phyloP scores from a whole-genome alignment of 179 eudicot genomes.

The Corrigiola litoralis region DNA sequence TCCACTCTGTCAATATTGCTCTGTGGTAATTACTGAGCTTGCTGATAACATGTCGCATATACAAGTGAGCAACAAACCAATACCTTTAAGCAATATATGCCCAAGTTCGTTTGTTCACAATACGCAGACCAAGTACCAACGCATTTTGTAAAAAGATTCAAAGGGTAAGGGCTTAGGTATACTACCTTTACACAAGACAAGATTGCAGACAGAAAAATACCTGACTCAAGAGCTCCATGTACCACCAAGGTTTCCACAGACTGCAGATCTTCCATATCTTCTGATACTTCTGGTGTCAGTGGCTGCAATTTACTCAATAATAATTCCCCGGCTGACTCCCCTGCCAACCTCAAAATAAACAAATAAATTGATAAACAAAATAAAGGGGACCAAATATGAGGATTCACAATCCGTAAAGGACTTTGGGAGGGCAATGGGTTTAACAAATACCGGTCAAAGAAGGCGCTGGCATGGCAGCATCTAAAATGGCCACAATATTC shows the following conservation, averaged over 20 bases:
- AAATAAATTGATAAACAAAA: background rate
- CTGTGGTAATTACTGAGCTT: no score
- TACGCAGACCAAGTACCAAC: no score
- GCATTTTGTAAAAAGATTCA: background rate
- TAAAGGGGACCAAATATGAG: background rate
- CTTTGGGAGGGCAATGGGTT: background rate
- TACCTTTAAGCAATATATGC: no score
- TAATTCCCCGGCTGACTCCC: slow-evolving; percentile 36
- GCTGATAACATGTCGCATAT: no score
- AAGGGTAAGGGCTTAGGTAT: background rate
- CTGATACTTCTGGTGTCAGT: slow-evolving; percentile 67
- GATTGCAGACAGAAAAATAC: slow-evolving; percentile 28
- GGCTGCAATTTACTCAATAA: slow-evolving; percentile 55
- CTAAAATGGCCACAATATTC: slow-evolving; percentile 62
- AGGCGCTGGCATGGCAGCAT: slow-evolving; percentile 80
- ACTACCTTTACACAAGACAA: background rate
- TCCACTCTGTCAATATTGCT: no score
- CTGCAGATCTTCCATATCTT: slow-evolving; percentile 60
- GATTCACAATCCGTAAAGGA: background rate
- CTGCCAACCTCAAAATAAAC: slow-evolving; percentile 28
- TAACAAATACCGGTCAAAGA: slow-evolving; percentile 48
- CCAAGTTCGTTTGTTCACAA: no score
- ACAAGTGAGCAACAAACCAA: no score
- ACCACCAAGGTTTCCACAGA: slow-evolving; percentile 63
- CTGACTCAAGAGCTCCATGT: slow-evolving; percentile 72